Percentiles rank a stretch among this genome's conserved stretches.
These are phyloP conservation scores for Filobasidium uniguttulatum DNA, from an alignment of 1,284 basidiomycete genomes.

Conservation along the genomic window DNA sequence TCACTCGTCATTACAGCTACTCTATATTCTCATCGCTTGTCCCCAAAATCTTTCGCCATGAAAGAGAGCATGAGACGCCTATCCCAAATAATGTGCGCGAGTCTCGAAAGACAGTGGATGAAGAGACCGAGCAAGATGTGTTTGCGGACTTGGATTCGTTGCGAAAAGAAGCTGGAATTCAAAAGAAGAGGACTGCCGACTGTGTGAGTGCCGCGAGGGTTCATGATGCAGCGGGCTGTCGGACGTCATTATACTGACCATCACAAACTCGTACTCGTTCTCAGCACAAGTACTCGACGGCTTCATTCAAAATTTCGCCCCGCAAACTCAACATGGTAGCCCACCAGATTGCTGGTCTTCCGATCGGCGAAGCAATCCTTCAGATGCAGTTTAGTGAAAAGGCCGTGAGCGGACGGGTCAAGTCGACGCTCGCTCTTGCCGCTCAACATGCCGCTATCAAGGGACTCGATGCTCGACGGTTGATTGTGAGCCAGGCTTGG, in stretches of 20 bases:
- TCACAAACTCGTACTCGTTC: not conserved
- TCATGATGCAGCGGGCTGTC: too few relatives aligned
- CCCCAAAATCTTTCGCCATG: too few relatives aligned
- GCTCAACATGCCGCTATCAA: slow-evolving; percentile 79
- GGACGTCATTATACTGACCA: not conserved
- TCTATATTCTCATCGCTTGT: too few relatives aligned
- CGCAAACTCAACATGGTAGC: slow-evolving; percentile 83
- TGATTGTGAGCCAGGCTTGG: slow-evolving; percentile 77
- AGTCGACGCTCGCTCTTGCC: slow-evolving; percentile 76
- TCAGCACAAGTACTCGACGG: slow-evolving; percentile 44
- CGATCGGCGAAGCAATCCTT: slow-evolving; percentile 84
- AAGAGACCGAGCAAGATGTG: too few relatives aligned
- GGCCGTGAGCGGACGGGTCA: slow-evolving; percentile 59
- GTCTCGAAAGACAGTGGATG: too few relatives aligned
- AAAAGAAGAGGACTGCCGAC: not conserved
- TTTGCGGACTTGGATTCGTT: not conserved
- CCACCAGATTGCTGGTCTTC: slow-evolving; percentile 72
- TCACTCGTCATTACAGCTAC: too few relatives aligned
- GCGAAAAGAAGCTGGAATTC: not conserved
- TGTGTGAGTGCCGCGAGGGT: not conserved
- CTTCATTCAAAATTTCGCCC: slow-evolving; percentile 82
- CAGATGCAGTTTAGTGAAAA: slow-evolving; percentile 95
- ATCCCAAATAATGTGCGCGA: too few relatives aligned
- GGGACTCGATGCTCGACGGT: slow-evolving; percentile 54
- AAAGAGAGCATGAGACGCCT: too few relatives aligned